Evolutionary conservation across 164 flowering plant genomes (phyloP).

Genomic region (Warburgia ugandensis): DNA sequence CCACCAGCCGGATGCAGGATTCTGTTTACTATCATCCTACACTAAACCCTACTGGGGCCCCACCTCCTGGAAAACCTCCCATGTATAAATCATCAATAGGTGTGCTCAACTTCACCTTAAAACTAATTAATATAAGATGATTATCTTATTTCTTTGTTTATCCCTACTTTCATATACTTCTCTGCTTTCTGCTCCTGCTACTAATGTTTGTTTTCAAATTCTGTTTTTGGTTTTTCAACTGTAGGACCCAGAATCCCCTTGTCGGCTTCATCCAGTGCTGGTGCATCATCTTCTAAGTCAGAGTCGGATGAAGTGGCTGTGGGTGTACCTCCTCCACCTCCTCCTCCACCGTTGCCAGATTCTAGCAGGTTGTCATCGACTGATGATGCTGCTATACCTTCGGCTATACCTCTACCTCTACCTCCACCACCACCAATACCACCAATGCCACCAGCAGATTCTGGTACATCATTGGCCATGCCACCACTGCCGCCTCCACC

Average conservation of each 20-base stretch:
- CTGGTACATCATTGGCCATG: constrained; percentile 42
- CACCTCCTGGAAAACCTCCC: constrained; percentile 99
- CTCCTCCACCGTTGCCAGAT: constrained; percentile 74
- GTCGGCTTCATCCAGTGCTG: constrained; percentile 57
- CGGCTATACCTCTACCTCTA: constrained; percentile 62
- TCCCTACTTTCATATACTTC: neutral
- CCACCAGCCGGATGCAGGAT: constrained; percentile 49
- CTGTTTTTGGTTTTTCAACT: constrained; percentile 7
- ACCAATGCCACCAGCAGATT: constrained; percentile 38
- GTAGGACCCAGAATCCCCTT: constrained; percentile 83
- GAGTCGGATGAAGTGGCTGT: constrained; percentile 56
- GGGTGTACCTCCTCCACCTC: constrained; percentile 61
- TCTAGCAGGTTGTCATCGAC: constrained; percentile 31
- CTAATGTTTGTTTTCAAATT: neutral
- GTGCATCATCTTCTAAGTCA: constrained; percentile 56
- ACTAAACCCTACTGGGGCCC: constrained; percentile 93
- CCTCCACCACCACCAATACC: constrained; percentile 80
- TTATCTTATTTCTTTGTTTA: neutral
- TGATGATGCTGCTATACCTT: constrained; percentile 44
- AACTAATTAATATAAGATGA: neutral
- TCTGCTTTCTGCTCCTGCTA: neutral
- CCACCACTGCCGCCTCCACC: constrained; percentile 85
- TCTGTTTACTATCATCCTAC: constrained; percentile 97
- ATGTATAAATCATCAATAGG: constrained; percentile 96
- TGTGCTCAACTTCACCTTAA: constrained; percentile 11